Evolutionary conservation across 805 yeast genomes (phyloP), one percentile per base, ranked within the genome.

Genomic region (Zygotorulaspora danielsina): DNA sequence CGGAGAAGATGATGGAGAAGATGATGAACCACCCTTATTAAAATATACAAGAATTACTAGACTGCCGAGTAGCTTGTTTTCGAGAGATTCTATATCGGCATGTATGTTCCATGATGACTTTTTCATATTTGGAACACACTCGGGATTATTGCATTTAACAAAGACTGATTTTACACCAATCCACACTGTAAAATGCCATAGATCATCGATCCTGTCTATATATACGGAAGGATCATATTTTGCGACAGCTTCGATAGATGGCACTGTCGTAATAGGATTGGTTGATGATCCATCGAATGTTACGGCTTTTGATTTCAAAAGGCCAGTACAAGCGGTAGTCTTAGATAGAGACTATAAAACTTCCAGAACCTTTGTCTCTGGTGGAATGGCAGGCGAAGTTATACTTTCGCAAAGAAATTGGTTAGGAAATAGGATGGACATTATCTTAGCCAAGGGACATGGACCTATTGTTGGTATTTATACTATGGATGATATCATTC

Each of bases 191-290:
- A 76, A 86, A 50, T 88, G 90, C 1, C 96, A 94, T 54, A 71
- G 85, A 33, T 88, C 97, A 0, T 86, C 96, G 0, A 75, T 93
- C 2, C 63, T 89, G 29, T 76, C 86, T 0, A 70, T 87, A 0
- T 76, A 79, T 38, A 71, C 83, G 1, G 94, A 86, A 54, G 93
- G 94, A 0, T 34, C 34, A 13, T 78, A 72, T 53, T 77, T 93
- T 44, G 94, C 93, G 0, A 80, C 95, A 0, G 96, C 89, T 0
- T 87, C 97, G 0, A 81, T 90, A 68, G 98, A 93, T 57, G 98
- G 98, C 0, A 84, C 95, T 0, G 83, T 90, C 0, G 87, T 87
- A 1, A 75, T 87, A 4, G 93, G 96, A 0, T 75, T 88, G 2
- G 65, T 85, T 1, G 42, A 48, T 1, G 84, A 81, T 46, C 76